Conservation (phyloP, 1,284 basidiomycete species). For the Cystobasidiaceae sp. region DNA sequence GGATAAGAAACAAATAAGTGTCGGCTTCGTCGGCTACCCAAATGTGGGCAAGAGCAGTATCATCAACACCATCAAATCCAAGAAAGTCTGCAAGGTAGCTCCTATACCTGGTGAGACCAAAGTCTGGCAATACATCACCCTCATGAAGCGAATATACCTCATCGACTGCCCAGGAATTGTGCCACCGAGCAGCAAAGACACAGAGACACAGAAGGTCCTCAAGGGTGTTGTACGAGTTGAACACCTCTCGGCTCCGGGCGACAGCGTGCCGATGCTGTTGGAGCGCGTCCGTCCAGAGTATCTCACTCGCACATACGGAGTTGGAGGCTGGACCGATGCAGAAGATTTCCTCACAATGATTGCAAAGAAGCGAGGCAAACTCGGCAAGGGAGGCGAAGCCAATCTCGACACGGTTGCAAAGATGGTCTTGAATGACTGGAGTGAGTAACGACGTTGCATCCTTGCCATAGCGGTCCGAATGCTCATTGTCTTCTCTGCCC, state of each 20-base stretch:
- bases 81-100: slow-evolving; percentile 95
- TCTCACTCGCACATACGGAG: slow-evolving; percentile 81
- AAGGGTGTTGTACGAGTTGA: slow-evolving; percentile 97
- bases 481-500: not conserved
- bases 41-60: slow-evolving; percentile 97
- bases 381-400: slow-evolving; percentile 91
- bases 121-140: slow-evolving; percentile 99
- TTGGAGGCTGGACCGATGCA: slow-evolving; percentile 59
- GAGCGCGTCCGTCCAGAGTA: slow-evolving; percentile 87
- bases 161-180: slow-evolving; percentile 99
- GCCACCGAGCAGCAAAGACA: slow-evolving; percentile 82
- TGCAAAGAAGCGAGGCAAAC: slow-evolving; percentile 85
- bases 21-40: slow-evolving; percentile 96
- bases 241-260: slow-evolving; percentile 85
- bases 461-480: not conserved
- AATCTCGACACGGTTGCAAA: slow-evolving; percentile 89
- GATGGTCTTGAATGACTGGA: slow-evolving; percentile 68
- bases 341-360: slow-evolving; percentile 79
- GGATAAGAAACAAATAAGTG: slow-evolving; percentile 98
- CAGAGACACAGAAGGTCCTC: slow-evolving; percentile 85
- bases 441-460: not conserved
- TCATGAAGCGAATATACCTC: slow-evolving; percentile 93
- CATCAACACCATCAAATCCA: slow-evolving; percentile 98
- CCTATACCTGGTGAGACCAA: slow-evolving; percentile 98
- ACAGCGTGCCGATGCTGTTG: slow-evolving; percentile 85